These are phyloP conservation scores for Aspergillus sp. DNA, from an alignment of 2,329 filamentous ascomycete genomes.

Conservation along the genomic window DNA sequence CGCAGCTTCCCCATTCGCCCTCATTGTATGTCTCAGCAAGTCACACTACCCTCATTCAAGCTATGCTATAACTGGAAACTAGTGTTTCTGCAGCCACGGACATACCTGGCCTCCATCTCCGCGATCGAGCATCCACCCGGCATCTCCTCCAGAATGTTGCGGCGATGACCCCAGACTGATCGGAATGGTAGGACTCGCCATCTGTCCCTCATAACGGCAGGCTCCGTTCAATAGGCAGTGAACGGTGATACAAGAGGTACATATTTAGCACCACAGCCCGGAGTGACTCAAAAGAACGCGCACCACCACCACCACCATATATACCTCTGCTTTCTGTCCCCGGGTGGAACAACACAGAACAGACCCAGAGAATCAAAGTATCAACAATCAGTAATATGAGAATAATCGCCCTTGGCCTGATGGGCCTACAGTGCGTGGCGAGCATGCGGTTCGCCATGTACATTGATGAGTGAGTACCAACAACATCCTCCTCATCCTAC, in stretches of 20 bases:
- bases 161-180: neutral
- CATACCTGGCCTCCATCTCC: neutral
- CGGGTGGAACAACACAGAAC: too few relatives aligned
- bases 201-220: neutral
- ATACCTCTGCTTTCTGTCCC: too few relatives aligned
- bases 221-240: too few relatives aligned
- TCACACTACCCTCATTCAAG: too few relatives aligned
- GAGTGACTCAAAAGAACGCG: too few relatives aligned
- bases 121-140: neutral
- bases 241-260: too few relatives aligned
- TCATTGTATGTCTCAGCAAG: too few relatives aligned
- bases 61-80: neutral
- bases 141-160: neutral
- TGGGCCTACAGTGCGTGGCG: constrained; percentile 33
- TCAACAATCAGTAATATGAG: constrained; percentile 28
- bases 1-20: too few relatives aligned
- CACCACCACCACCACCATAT: too few relatives aligned
- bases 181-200: neutral
- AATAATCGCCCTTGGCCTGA: constrained; percentile 28
- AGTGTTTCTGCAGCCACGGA: neutral
- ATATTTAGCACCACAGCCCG: too few relatives aligned
- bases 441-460: constrained; percentile 47
- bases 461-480: constrained; percentile 49
- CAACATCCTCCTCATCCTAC: neutral
- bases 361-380: too few relatives aligned